Percentiles rank a stretch among this genome's conserved stretches.
Evolutionary conservation across 257 asterid species (phyloP).

Genomic region (Nyctanthes arbortristis): DNA sequence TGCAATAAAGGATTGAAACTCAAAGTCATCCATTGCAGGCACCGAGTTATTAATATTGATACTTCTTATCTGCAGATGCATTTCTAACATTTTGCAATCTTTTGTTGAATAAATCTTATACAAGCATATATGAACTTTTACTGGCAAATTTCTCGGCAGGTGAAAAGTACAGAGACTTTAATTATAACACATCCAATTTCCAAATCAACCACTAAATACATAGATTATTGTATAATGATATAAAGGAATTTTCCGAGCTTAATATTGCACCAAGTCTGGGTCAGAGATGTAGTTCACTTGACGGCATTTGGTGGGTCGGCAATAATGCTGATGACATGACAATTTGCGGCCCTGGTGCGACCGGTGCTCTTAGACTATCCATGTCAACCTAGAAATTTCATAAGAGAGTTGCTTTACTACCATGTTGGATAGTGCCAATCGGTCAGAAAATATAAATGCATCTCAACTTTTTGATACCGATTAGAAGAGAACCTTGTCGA

Average conservation of each 20-base stretch:
- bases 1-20: too few species aligned
- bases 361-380: conserved; percentile 26
- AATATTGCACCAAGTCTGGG: background rate
- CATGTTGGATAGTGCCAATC: background rate
- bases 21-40: too few species aligned
- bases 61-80: too few species aligned
- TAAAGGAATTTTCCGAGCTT: conserved; percentile 2
- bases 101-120: too few species aligned
- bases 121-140: background rate
- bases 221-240: background rate
- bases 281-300: conserved; percentile 47
- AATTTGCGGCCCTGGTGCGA: conserved; percentile 28
- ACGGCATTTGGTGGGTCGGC: conserved; percentile 39
- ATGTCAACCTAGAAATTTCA: conserved; percentile 26
- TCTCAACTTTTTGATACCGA: too few species aligned
- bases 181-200: background rate
- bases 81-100: too few species aligned
- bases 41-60: too few species aligned
- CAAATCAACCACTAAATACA: background rate
- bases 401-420: background rate
- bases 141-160: background rate
- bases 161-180: too few species aligned
- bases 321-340: conserved; percentile 31
- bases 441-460: too few species aligned
- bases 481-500: conserved; percentile 36